Evolutionary conservation across 352 stramenopile species (phyloP), one percentile per base, ranked within the genome.

Genomic region (Elongisporangium senticosum): DNA sequence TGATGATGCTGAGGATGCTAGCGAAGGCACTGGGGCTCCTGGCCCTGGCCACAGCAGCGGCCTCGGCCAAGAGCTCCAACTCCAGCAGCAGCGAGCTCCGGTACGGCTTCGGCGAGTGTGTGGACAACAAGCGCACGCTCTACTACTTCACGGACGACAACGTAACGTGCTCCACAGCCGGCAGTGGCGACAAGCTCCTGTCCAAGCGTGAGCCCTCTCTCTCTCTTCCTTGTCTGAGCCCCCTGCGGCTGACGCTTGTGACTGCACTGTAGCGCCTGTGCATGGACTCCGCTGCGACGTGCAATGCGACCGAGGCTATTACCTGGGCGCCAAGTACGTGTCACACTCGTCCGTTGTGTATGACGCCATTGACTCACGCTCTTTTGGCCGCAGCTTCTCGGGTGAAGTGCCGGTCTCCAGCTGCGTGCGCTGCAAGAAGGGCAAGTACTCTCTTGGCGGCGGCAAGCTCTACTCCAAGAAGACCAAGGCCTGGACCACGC

Each of bases 41-140:
- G 54, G 21, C 22, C 2, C 39, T 33, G 7, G 19, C 14, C 13
- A 23, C 52, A 2, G 37, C 22, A 10, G 53, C 22, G 0, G 54
- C 39, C 11, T 10, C 54, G 33, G 53, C 37, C n/a, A 11, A 37
- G 10, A 14, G 14, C 11, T 20, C 53, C 33, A 43, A 43, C 33
- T 43, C 33, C 33, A 43, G 33, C 33, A 43, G 10, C 33, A 43
- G 33, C 24, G 10, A 39, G 26, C 82, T 86, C 55, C 64, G 62
- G 49, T 94, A 92, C 53, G 84, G 82, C 63, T 94, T 90, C 55
- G 82, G 80, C 61, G 82, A 91, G 64, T 94, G 82, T 62, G 75
- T 90, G n/a, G 72, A 90, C 57, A 78, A 89, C 61, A 58, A 76
- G 66, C 84, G 80, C 49, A 75, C 81, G 61, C 72, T 94, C 39